Conservation (phyloP, 2,329 filamentous ascomycete genomes). For the Calonectria crousiana region DNA sequence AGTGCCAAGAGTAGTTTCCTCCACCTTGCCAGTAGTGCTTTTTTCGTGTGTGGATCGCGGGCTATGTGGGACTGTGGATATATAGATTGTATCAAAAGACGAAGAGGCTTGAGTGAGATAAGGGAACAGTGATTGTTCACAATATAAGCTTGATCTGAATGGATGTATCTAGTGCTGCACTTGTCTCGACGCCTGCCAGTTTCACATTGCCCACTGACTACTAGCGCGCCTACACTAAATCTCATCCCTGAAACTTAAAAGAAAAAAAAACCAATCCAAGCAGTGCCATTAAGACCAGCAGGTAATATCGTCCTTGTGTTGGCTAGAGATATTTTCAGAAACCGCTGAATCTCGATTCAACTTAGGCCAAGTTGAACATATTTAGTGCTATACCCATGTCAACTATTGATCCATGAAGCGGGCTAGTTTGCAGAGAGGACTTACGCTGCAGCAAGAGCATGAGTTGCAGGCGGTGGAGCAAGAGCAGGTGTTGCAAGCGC, state of each 20-base stretch:
- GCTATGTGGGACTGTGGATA: neutral
- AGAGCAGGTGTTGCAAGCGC: neutral
- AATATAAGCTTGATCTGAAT: neutral
- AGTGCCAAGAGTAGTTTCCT: neutral
- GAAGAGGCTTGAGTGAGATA: no score
- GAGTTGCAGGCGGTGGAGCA: constrained; percentile 1
- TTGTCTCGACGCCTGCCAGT: neutral
- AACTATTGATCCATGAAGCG: neutral
- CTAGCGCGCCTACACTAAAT: neutral
- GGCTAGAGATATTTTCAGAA: neutral
- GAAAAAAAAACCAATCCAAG: no score
- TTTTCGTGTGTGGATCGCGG: neutral
- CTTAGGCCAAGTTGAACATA: neutral
- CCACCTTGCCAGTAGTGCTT: neutral
- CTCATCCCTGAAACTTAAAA: neutral
- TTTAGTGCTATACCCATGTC: neutral
- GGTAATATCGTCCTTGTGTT: neutral
- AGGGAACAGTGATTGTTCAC: neutral
- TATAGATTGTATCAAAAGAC: neutral
- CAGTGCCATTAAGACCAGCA: neutral
- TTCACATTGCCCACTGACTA: neutral
- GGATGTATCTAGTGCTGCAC: neutral
- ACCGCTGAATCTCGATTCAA: neutral
- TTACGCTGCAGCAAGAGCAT: constrained; percentile 3
- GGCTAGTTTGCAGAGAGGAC: neutral